These are phyloP conservation scores for Murraya paniculata DNA, from an alignment of 345 rosid species.

Conservation along the genomic window DNA sequence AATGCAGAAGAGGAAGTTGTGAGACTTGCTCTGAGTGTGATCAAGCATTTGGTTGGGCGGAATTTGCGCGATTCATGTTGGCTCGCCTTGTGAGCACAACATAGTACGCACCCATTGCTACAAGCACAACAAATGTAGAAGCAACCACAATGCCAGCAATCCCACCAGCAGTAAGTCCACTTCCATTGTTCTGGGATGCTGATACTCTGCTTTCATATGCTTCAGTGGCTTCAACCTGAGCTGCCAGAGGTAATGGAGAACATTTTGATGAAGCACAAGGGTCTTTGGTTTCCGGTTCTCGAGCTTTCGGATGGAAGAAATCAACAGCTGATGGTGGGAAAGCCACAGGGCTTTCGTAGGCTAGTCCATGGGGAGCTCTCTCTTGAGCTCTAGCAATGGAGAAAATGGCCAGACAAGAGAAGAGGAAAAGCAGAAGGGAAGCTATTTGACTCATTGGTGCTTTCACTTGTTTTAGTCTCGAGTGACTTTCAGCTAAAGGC, in stretches of 20 bases:
- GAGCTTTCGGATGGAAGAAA: constrained; percentile 77
- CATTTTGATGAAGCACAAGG: constrained; percentile 33
- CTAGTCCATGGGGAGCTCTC: constrained; percentile 91
- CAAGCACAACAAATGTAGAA: constrained; percentile 28
- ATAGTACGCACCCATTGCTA: constrained; percentile 32
- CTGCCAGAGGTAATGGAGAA: constrained; percentile 49
- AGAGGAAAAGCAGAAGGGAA: constrained; percentile 36
- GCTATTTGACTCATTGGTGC: constrained; percentile 34
- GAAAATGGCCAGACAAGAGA: constrained; percentile 33
- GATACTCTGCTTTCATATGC: constrained; percentile 23
- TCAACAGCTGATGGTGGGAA: constrained; percentile 80
- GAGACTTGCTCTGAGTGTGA: background rate
- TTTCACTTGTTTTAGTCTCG: constrained; percentile 15
- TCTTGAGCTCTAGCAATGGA: constrained; percentile 48
- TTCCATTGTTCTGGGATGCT: constrained; percentile 16
- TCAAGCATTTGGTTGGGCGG: constrained; percentile 38
- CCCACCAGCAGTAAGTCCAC: constrained; percentile 30
- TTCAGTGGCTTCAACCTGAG: constrained; percentile 33
- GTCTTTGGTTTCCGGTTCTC: constrained; percentile 17
- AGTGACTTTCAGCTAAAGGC: constrained; percentile 11
- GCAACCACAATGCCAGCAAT: constrained; percentile 39
- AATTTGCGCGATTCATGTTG: constrained; percentile 31
- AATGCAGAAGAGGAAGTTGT: background rate
- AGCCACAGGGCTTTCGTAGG: constrained; percentile 58
- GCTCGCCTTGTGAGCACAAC: constrained; percentile 31